Percentiles rank a stretch among this genome's conserved stretches.
Evolutionary conservation across 768 basidiomycete species (phyloP).

Genomic region (Boletus sp.): DNA sequence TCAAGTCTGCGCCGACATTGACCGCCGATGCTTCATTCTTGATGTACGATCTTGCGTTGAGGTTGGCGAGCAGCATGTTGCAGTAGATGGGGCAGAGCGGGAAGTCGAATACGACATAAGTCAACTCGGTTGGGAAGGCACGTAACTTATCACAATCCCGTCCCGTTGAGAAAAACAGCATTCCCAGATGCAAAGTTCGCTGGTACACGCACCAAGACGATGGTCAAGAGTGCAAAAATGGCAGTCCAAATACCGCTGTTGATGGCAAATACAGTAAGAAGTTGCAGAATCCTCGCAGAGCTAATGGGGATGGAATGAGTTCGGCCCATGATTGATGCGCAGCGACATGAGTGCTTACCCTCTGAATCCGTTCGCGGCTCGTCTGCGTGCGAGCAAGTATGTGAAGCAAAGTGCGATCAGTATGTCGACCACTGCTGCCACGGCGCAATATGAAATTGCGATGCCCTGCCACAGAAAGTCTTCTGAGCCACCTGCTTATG

Average conservation of each 20-base stretch:
- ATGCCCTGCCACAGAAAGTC: background rate
- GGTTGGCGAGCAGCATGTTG: slow-evolving; percentile 5
- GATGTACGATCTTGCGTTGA: slow-evolving; percentile 5
- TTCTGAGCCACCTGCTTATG: background rate
- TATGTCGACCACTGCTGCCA: slow-evolving; percentile 1
- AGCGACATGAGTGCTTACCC: background rate
- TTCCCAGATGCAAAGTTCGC: background rate
- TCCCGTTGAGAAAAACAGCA: background rate
- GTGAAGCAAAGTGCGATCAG: background rate
- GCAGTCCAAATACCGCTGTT: slow-evolving; percentile 6
- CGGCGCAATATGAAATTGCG: background rate
- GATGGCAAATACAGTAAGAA: slow-evolving; percentile 5
- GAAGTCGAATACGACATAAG: slow-evolving; percentile 1
- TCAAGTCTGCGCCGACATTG: background rate
- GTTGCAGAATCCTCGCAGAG: slow-evolving; percentile 1
- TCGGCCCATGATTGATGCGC: background rate
- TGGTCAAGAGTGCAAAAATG: background rate
- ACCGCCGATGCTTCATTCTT: background rate
- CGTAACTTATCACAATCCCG: background rate
- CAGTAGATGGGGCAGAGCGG: slow-evolving; percentile 1
- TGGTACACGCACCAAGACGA: background rate
- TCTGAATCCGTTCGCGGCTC: slow-evolving; percentile 1
- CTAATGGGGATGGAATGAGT: background rate
- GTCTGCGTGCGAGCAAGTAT: background rate
- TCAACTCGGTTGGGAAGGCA: background rate